Percentiles rank a stretch among this genome's conserved stretches.
Conservation (phyloP, 2,329 filamentous ascomycete species). For the Neofusicoccum sp. region DNA sequence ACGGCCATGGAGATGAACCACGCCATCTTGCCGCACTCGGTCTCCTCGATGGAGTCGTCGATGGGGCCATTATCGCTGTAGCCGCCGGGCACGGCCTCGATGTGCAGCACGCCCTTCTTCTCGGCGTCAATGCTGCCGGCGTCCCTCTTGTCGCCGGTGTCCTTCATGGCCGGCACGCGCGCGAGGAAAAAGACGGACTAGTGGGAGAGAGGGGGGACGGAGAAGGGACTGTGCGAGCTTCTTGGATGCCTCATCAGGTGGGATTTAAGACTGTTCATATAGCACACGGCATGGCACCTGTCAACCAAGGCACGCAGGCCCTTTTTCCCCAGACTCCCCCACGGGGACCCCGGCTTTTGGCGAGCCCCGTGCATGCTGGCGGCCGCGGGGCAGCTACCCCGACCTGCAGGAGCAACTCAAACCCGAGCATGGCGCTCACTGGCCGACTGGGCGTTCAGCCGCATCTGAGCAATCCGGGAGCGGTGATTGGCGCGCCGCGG, state of each 20-base stretch:
- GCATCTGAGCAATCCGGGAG: too few relatives aligned
- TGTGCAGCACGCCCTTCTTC: slow-evolving; percentile 11
- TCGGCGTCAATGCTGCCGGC: background rate
- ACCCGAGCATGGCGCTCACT: too few relatives aligned
- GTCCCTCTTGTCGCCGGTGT: background rate
- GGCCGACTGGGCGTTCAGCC: too few relatives aligned
- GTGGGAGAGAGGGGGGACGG: background rate
- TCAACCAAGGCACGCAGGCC: too few relatives aligned
- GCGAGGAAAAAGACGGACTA: background rate
- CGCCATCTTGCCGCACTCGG: slow-evolving; percentile 24
- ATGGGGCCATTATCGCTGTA: background rate
- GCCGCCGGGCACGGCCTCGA: background rate
- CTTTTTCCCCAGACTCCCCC: slow-evolving; percentile 10
- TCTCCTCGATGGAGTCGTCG: slow-evolving; percentile 26
- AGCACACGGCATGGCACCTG: too few relatives aligned
- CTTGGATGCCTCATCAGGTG: too few relatives aligned
- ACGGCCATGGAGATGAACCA: slow-evolving; percentile 25
- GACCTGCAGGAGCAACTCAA: background rate
- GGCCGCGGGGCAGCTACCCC: background rate
- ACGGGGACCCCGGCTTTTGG: slow-evolving; percentile 1
- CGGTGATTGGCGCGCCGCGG: too few relatives aligned
- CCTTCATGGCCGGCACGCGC: background rate
- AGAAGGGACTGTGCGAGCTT: background rate
- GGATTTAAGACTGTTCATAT: too few relatives aligned
- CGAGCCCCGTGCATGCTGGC: background rate